Evolutionary conservation across 305 asterid genomes (phyloP).

Genomic region (Fraxinus angustifolia): DNA sequence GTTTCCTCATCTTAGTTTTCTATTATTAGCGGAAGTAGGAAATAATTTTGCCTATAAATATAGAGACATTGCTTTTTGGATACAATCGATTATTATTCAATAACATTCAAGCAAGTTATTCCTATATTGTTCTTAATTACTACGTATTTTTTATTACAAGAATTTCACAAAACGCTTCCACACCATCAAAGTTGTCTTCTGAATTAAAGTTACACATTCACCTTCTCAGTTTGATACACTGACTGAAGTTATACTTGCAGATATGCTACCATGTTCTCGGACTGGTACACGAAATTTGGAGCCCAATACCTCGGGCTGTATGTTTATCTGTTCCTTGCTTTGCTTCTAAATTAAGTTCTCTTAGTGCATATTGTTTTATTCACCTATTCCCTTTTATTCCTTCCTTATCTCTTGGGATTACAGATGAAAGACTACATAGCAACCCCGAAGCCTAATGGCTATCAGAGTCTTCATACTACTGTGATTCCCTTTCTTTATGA

Average conservation of each 20-base stretch:
- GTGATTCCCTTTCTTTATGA: constrained; percentile 92
- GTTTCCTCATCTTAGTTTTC: too few species aligned
- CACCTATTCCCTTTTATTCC: constrained; percentile 11
- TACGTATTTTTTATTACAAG: too few species aligned
- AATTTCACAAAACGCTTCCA: too few species aligned
- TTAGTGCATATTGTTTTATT: constrained; percentile 1
- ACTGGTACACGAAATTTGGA: constrained; percentile 87
- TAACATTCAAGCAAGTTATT: too few species aligned
- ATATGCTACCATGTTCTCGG: constrained; percentile 97
- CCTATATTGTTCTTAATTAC: too few species aligned
- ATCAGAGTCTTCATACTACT: constrained; percentile 93
- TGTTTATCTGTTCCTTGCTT: constrained; percentile 24
- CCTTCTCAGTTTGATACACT: neutral
- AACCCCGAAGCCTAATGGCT: constrained; percentile 91
- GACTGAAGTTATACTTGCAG: constrained; percentile 36
- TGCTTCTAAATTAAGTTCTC: neutral
- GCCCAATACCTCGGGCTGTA: constrained; percentile 94
- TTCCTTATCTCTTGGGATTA: constrained; percentile 22
- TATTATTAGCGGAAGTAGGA: too few species aligned
- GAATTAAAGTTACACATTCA: constrained; percentile 3
- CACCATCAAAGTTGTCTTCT: neutral
- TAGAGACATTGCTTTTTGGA: too few species aligned
- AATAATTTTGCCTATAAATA: too few species aligned
- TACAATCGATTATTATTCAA: too few species aligned
- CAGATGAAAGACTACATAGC: constrained; percentile 73